Conservation (phyloP, 345 rosid genomes). For the Geranium brycei region DNA sequence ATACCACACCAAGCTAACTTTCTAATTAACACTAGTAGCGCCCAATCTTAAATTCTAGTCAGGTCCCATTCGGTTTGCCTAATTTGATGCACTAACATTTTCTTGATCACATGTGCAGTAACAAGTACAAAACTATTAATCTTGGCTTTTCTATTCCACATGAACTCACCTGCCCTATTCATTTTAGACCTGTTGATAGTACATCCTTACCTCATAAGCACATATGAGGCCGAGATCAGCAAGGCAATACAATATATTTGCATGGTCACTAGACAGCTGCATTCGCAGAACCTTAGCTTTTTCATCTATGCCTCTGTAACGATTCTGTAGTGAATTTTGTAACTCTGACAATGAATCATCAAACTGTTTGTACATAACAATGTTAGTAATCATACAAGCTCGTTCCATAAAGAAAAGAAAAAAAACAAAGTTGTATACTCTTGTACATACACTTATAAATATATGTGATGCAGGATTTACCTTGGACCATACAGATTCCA, state of each 20-base stretch:
- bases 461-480: slow-evolving; percentile 22
- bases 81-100: no score
- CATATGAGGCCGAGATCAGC: slow-evolving; percentile 75
- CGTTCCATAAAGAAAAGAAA: not conserved
- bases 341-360: slow-evolving; percentile 33
- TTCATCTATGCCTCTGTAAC: slow-evolving; percentile 31
- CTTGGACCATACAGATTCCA: slow-evolving; percentile 50
- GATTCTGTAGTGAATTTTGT: slow-evolving; percentile 27
- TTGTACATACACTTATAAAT: not conserved
- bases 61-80: no score
- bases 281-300: slow-evolving; percentile 29
- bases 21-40: no score
- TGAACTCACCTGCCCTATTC: not conserved
- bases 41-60: no score
- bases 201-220: slow-evolving; percentile 59
- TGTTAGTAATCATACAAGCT: slow-evolving; percentile 8
- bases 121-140: no score
- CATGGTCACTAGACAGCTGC: slow-evolving; percentile 34
- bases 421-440: not conserved
- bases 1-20: no score
- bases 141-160: no score
- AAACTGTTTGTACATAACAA: slow-evolving; percentile 34
- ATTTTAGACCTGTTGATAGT: not conserved
- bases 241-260: slow-evolving; percentile 63
- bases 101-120: no score